Base-by-base conservation (phyloP, 805 yeast genomes). In the Candida nonsorbophila region DNA sequence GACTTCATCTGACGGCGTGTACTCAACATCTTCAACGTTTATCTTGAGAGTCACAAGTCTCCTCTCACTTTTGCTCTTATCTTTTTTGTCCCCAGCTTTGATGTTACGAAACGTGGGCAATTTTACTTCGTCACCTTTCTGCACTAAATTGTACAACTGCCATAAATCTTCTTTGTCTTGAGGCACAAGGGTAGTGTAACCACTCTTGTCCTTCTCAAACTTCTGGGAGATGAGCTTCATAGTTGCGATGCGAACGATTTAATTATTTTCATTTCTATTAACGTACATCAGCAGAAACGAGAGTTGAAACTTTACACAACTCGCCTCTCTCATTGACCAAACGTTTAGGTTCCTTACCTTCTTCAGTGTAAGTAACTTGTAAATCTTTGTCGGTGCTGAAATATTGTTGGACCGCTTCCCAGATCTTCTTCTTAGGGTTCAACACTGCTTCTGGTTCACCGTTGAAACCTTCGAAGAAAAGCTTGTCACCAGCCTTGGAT, bases 351-450 rank as follows among this genome's bases (percentile, higher is more conserved):
- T 79, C 78, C 53, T 79, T 79, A 42, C 94, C 94, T 49, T 79
- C 86, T 45, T 69, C 80, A 49, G 81, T 81, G 71, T 75, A 90
- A 38, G 84, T 72, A 24, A 90, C 95, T 51, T 84, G 84, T 35
- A 79, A 70, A 27, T 67, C 63, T 22, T 77, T 92, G 42, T 69
- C 77, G 17, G 97, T 90, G 34, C 90, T 67, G 71, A 92, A 88
- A 37, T 72, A 69, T 29, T 97, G 97, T 71, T 92, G 98, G 41
- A 84, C 69, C 30, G 88, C 74, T 72, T 92, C 98, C 94, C 95
- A 92, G 39, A 88, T 70, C 74, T 92, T 92, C 83, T 92, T 92
- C 80, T 92, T 92, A 48, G 98, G 97, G 67, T 90, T 90, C 62
- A 92, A 70, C 52, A 79, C 90, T 50, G 84, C 76, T 62, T 87